Conservation (phyloP, 495 filamentous ascomycete species). For the Penicillium arizonense region DNA sequence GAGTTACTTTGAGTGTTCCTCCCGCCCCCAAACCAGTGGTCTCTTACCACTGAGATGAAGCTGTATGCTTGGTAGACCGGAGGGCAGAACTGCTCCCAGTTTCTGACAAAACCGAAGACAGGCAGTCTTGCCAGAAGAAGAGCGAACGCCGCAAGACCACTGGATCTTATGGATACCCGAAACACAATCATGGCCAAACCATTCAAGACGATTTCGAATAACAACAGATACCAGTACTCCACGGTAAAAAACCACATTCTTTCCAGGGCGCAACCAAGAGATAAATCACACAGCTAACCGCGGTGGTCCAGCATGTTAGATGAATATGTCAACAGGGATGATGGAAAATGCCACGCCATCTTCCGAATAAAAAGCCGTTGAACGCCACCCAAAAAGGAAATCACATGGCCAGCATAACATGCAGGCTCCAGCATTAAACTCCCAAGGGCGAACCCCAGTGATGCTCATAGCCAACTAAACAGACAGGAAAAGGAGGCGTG, state of each 20-base stretch:
- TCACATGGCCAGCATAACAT: constrained; percentile 35
- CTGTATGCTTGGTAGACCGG: constrained; percentile 5
- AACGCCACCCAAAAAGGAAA: constrained; percentile 44
- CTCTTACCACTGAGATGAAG: constrained; percentile 5
- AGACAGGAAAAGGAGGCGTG: constrained; percentile 32
- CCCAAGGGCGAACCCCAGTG: constrained; percentile 33
- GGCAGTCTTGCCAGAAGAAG: too few species aligned
- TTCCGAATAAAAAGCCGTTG: constrained; percentile 37
- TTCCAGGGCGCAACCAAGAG: constrained; percentile 14
- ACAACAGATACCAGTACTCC: not conserved
- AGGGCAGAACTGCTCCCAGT: not conserved
- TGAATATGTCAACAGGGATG: constrained; percentile 44
- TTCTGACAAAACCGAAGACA: not conserved
- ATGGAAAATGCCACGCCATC: constrained; percentile 37
- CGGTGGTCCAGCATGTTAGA: constrained; percentile 43
- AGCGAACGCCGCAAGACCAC: not conserved
- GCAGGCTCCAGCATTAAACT: constrained; percentile 40
- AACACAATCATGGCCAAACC: not conserved
- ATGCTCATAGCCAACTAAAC: constrained; percentile 37
- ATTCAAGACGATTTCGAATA: not conserved
- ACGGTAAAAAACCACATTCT: not conserved
- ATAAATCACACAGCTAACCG: constrained; percentile 21
- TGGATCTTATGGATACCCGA: not conserved
- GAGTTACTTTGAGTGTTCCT: constrained; percentile 10
- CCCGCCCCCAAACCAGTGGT: constrained; percentile 11